These are phyloP conservation scores for Astraeus odoratus DNA, from an alignment of 768 basidiomycete genomes.

Conservation along the genomic window DNA sequence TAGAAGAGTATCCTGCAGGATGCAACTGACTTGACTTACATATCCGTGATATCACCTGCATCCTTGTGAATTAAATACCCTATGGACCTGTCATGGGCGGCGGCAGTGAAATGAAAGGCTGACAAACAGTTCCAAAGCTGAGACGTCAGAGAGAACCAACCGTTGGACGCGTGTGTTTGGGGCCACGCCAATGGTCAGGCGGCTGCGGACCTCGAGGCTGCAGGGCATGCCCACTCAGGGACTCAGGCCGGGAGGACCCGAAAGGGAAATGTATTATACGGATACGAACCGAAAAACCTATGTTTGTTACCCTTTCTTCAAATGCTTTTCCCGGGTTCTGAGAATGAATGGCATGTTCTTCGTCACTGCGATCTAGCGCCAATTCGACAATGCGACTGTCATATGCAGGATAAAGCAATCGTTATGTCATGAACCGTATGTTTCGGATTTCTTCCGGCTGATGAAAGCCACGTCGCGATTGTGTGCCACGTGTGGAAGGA, in stretches of 20 bases:
- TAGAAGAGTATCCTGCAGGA: too few relatives aligned
- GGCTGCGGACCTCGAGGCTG: background rate
- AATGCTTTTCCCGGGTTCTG: too few relatives aligned
- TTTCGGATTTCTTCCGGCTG: background rate
- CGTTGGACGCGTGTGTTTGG: background rate
- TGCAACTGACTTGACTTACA: too few relatives aligned
- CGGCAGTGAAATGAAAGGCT: background rate
- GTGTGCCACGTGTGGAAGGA: background rate
- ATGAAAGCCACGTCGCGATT: too few relatives aligned
- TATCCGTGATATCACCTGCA: too few relatives aligned
- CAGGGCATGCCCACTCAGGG: background rate
- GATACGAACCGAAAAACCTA: background rate
- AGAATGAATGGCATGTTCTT: too few relatives aligned
- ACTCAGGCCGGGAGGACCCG: background rate
- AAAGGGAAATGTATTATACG: background rate
- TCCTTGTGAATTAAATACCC: too few relatives aligned
- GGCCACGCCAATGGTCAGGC: background rate
- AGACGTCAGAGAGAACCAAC: background rate
- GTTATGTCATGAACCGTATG: background rate
- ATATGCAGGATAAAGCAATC: background rate
- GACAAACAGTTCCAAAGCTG: background rate
- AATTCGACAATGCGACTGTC: background rate
- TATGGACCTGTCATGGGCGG: background rate
- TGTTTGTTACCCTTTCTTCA: too few relatives aligned
- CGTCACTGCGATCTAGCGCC: too few relatives aligned